These are phyloP conservation scores for Salix viminalis DNA, from an alignment of 345 rosid genomes.

Conservation along the genomic window DNA sequence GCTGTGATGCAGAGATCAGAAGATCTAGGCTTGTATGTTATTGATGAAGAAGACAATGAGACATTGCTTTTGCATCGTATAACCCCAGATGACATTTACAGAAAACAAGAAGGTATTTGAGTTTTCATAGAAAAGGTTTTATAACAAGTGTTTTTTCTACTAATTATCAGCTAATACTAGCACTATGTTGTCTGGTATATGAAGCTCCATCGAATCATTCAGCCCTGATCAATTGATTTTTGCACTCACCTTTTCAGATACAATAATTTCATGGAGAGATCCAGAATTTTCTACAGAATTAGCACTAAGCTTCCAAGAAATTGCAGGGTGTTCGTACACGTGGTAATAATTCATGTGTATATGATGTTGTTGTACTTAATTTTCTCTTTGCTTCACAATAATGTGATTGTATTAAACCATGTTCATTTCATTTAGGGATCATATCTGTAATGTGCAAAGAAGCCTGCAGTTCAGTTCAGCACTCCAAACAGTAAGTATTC, in stretches of 20 bases:
- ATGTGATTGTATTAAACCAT: neutral
- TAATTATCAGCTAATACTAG: neutral
- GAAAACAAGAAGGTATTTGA: conserved; percentile 84
- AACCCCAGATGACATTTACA: conserved; percentile 69
- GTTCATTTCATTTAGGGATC: conserved; percentile 51
- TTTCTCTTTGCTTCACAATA: neutral
- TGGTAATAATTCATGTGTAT: conserved; percentile 42
- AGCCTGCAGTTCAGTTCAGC: conserved; percentile 62
- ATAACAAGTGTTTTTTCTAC: neutral
- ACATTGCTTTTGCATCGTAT: conserved; percentile 77
- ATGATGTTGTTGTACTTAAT: neutral
- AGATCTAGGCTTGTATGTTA: conserved; percentile 66
- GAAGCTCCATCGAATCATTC: neutral
- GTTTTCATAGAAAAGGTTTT: neutral
- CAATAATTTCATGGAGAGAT: conserved; percentile 97
- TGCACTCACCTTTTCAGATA: conserved; percentile 47
- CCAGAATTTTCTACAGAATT: conserved; percentile 80
- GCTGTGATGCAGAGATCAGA: conserved; percentile 58
- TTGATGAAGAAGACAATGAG: conserved; percentile 82
- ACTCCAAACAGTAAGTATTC: conserved; percentile 65
- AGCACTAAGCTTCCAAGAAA: conserved; percentile 97
- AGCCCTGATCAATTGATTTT: neutral
- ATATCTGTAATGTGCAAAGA: conserved; percentile 77
- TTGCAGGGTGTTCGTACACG: conserved; percentile 83
- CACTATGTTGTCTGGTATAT: neutral